phyloP scores from a whole-genome alignment of 2,329 filamentous ascomycete genomes.

The Penicillium sp. region DNA sequence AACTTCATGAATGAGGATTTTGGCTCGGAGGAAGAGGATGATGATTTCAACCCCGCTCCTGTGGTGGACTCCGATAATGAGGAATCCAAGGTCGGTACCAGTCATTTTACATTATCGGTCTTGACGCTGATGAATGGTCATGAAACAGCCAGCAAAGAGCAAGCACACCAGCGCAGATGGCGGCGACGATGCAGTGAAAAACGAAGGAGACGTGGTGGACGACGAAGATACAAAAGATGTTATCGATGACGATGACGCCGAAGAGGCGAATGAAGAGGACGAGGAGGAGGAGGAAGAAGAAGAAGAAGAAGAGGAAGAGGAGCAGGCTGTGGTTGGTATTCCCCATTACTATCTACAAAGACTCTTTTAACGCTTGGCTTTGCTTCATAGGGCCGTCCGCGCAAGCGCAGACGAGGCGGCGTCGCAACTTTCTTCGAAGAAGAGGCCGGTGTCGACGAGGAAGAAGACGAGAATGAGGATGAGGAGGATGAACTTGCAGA shows the following conservation, averaged over 20 bases:
- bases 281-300: constrained; percentile 43
- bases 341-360: too few relatives aligned
- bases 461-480: constrained; percentile 82
- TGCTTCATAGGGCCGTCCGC: constrained; percentile 58
- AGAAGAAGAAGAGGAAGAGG: constrained; percentile 46
- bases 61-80: constrained; percentile 69
- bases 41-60: constrained; percentile 80
- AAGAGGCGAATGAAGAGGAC: constrained; percentile 57
- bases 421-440: constrained; percentile 91
- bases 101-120: constrained; percentile 11
- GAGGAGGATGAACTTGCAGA: constrained; percentile 82
- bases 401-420: constrained; percentile 70
- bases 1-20: constrained; percentile 49
- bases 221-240: constrained; percentile 38
- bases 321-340: constrained; percentile 48
- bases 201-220: constrained; percentile 32
- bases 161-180: constrained; percentile 40
- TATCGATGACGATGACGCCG: constrained; percentile 36
- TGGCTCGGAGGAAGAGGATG: constrained; percentile 64
- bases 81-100: constrained; percentile 32
- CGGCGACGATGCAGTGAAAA: constrained; percentile 41
- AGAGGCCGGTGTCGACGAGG: constrained; percentile 93
- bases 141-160: constrained; percentile 24
- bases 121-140: constrained; percentile 17
- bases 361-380: constrained; percentile 12